Percentiles rank a stretch among this genome's conserved stretches.
Evolutionary conservation across 2,329 filamentous ascomycete genomes (phyloP).

Genomic region (Penicillium sp.): DNA sequence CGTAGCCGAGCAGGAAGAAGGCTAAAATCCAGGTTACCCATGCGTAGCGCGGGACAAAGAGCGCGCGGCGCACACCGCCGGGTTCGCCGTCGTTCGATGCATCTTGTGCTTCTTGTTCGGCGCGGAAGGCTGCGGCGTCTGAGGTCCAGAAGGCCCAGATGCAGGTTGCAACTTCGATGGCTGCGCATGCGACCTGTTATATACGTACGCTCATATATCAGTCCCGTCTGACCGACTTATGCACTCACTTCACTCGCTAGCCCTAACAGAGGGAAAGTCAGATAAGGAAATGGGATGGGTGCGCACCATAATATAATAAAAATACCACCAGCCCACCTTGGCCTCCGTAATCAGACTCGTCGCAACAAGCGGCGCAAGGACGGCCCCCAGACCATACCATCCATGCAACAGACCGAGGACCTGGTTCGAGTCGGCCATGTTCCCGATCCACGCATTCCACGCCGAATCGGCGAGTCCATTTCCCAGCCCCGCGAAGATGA

Average conservation of each 20-base stretch:
- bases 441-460: conserved; percentile 69
- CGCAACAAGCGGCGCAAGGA: conserved; percentile 71
- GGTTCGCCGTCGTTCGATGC: neutral
- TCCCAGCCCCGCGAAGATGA: conserved; percentile 48
- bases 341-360: conserved; percentile 73
- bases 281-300: neutral
- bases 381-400: conserved; percentile 74
- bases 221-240: neutral
- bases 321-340: conserved; percentile 69
- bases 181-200: conserved; percentile 29
- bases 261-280: neutral
- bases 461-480: conserved; percentile 56
- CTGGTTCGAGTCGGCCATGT: conserved; percentile 75
- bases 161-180: conserved; percentile 31
- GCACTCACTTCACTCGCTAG: neutral
- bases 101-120: neutral
- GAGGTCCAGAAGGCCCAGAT: conserved; percentile 23
- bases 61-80: conserved; percentile 14
- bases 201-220: neutral
- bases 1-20: conserved; percentile 76
- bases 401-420: conserved; percentile 75
- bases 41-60: conserved; percentile 19
- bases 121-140: conserved; percentile 1
- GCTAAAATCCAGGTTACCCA: conserved; percentile 39
- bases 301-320: conserved; percentile 77